Conservation (phyloP, 2,329 filamentous ascomycete genomes). For the Volutella citrinella region DNA sequence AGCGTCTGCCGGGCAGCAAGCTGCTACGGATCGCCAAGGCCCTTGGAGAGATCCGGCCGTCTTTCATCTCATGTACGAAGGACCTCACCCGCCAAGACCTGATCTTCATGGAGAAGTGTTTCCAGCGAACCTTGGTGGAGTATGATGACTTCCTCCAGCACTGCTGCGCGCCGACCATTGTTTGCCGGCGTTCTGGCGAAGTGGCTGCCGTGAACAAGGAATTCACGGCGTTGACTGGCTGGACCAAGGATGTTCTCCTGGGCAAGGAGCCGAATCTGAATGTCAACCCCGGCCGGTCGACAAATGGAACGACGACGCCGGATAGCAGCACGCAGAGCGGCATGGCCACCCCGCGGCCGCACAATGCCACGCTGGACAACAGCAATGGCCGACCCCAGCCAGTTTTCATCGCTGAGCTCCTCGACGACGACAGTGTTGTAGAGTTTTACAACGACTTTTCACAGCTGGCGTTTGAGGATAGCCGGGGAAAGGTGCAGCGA, state of each 20-base stretch:
- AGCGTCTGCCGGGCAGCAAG: slow-evolving; percentile 74
- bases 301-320: slow-evolving; percentile 34
- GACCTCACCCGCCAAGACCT: slow-evolving; percentile 86
- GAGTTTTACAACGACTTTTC: slow-evolving; percentile 97
- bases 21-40: slow-evolving; percentile 82
- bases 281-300: slow-evolving; percentile 62
- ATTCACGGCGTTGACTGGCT: slow-evolving; percentile 92
- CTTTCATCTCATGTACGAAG: slow-evolving; percentile 87
- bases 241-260: slow-evolving; percentile 84
- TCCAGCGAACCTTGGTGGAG: slow-evolving; percentile 88
- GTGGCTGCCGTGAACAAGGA: slow-evolving; percentile 96
- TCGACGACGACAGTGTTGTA: slow-evolving; percentile 90
- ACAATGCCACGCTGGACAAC: slow-evolving; percentile 40
- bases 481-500: slow-evolving; percentile 77
- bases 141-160: slow-evolving; percentile 91
- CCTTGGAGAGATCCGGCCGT: slow-evolving; percentile 84
- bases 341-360: slow-evolving; percentile 50
- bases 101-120: slow-evolving; percentile 96
- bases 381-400: slow-evolving; percentile 61
- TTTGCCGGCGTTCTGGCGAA: slow-evolving; percentile 88
- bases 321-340: slow-evolving; percentile 31
- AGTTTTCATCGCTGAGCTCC: slow-evolving; percentile 85
- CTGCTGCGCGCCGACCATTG: slow-evolving; percentile 85
- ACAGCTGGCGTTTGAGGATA: slow-evolving; percentile 87
- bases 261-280: slow-evolving; percentile 87